Conservation (phyloP, 1,284 basidiomycete species). For the Meripilus lineatus region DNA sequence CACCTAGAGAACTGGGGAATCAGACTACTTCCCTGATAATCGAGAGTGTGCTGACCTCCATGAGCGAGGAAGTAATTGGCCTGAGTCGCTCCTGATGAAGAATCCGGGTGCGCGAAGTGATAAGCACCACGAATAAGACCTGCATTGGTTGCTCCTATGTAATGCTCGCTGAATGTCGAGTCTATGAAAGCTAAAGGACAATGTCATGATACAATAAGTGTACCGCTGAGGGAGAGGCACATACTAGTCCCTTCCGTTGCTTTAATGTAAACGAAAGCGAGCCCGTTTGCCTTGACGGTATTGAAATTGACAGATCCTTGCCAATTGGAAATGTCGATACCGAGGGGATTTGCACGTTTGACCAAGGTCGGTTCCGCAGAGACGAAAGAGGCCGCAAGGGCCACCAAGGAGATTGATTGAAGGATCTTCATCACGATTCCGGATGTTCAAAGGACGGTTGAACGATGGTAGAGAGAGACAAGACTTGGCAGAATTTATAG, state of each 20-base stretch:
- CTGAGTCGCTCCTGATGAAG: constrained; percentile 48
- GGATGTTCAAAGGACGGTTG: too few relatives aligned
- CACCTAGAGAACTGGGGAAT: constrained; percentile 29
- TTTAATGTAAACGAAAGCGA: constrained; percentile 64
- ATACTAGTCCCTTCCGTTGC: constrained; percentile 62
- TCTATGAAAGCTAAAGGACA: constrained; percentile 28
- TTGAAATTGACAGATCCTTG: constrained; percentile 52
- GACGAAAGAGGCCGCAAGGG: background rate
- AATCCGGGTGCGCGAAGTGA: constrained; percentile 55
- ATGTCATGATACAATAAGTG: constrained; percentile 6
- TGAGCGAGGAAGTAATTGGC: constrained; percentile 56
- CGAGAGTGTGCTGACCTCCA: constrained; percentile 39
- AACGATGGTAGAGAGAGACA: too few relatives aligned
- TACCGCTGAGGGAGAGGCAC: too few relatives aligned
- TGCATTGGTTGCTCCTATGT: constrained; percentile 49
- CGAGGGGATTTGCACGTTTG: background rate
- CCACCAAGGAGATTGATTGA: background rate
- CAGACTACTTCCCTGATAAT: background rate
- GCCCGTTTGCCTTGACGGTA: constrained; percentile 47
- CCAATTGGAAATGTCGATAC: constrained; percentile 41
- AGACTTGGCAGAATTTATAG: too few relatives aligned
- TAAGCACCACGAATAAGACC: constrained; percentile 55
- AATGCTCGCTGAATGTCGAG: constrained; percentile 45
- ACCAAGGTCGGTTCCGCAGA: background rate
- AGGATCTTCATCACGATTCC: too few relatives aligned